Conservation (phyloP, 1,139 yeast genomes). For the Geotrichum armillariae region DNA sequence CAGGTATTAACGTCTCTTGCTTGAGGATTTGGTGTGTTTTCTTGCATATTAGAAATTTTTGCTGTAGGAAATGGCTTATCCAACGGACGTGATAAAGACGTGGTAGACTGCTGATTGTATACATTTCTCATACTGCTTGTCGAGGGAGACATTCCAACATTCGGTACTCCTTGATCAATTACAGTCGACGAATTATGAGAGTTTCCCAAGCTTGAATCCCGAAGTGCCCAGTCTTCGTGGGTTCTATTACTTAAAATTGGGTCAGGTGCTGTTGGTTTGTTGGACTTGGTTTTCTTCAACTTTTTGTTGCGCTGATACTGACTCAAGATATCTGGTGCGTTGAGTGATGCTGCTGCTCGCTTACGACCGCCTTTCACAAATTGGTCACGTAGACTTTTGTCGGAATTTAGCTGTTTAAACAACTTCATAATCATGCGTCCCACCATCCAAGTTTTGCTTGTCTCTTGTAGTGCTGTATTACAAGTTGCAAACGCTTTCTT, state of each 20-base stretch:
- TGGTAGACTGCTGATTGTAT: not conserved
- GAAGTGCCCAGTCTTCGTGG: not conserved
- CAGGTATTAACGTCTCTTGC: not conserved
- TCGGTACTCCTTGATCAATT: not conserved
- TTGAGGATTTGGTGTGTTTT: not conserved
- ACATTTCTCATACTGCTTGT: not conserved
- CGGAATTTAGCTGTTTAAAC: conserved; percentile 35
- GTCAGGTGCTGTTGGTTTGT: not conserved
- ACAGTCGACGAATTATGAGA: not conserved
- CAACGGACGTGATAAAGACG: not conserved
- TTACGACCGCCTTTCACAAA: conserved; percentile 27
- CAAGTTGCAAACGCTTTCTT: conserved; percentile 56
- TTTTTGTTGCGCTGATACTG: not conserved
- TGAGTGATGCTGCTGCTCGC: not conserved
- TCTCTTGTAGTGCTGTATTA: conserved; percentile 52
- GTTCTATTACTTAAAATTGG: not conserved
- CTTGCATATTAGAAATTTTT: not conserved
- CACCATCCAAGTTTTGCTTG: conserved; percentile 49
- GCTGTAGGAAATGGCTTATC: not conserved
- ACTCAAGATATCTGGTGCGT: not conserved
- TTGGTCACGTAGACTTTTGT: conserved; percentile 33
- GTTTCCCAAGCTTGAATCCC: not conserved
- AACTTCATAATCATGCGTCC: conserved; percentile 41
- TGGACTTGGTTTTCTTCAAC: not conserved
- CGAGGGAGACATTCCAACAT: not conserved